Evolutionary conservation across 495 filamentous ascomycete species (phyloP), one percentile per base, ranked within the genome.

Genomic region (Aspergillus haitiensis): DNA sequence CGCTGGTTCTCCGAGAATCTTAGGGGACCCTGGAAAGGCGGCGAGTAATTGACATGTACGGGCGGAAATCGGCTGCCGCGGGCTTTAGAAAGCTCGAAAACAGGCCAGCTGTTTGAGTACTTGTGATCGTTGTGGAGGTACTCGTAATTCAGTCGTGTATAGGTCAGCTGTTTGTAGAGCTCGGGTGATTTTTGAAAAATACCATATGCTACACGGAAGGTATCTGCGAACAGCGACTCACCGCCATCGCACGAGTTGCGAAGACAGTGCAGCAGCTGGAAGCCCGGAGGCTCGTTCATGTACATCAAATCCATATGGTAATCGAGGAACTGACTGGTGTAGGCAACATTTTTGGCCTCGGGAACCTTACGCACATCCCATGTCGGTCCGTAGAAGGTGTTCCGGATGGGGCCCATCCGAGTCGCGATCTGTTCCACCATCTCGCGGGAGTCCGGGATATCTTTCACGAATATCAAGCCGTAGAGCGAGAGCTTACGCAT

Each of bases 301-400:
- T 98, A 98, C 68, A 96, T 80, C 32, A 97, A 82, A 66, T 98
- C 93, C 87, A 96, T 93, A 72, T 98, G 93, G 39, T 94, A 84
- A 15, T 88, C 89, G 2, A 97, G 84, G 63, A 84, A 84, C 45
- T 85, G 76, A 67, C 77, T 84, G 5, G 93, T 97, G 75, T 98
- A 96, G 12, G 93, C 93, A 7, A 98, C 86, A 64, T 98, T 98
- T 69, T 90, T 91, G 42, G 92, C 89, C 46, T 86, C 62, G 2
- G 88, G 84, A 35, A 92, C 85, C 8, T 81, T 86, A 54, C 81
- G 84, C 31, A 98, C 93, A 72, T 97, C 90, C 89, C 91, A 97
- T 1, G 91, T 96, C 45, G 73, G 71, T 35, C 93, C 93, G 73
- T 97, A 97, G 69, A 98, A 94, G 13, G 91, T 89, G 62, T 89